These are phyloP conservation scores for Citeromyces matritensis DNA, from an alignment of 805 yeast species.

Conservation along the genomic window DNA sequence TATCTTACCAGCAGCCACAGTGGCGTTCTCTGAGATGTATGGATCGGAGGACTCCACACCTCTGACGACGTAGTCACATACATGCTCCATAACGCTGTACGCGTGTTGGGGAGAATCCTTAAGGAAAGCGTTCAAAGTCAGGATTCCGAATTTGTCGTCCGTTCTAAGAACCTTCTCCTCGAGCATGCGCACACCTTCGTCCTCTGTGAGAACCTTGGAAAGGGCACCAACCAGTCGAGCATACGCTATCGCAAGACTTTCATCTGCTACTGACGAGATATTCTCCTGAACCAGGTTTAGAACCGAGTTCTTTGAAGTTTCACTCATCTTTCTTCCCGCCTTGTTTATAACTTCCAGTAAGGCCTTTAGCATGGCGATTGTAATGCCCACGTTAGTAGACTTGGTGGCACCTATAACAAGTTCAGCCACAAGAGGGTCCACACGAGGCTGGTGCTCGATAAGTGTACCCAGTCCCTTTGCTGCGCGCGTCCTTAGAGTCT, in stretches of 20 bases:
- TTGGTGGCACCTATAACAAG: conserved; percentile 61
- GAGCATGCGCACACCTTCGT: conserved; percentile 49
- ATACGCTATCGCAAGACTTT: conserved; percentile 55
- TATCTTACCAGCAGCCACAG: conserved; percentile 71
- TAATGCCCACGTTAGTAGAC: conserved; percentile 55
- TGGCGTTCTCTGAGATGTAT: conserved; percentile 60
- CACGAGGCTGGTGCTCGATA: conserved; percentile 81
- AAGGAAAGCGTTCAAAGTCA: conserved; percentile 68
- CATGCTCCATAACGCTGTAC: conserved; percentile 11
- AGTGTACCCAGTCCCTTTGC: conserved; percentile 82
- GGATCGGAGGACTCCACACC: conserved; percentile 37
- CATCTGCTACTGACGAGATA: conserved; percentile 27
- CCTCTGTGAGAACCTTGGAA: conserved; percentile 46
- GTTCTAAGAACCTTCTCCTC: conserved; percentile 36
- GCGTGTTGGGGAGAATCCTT: conserved; percentile 54
- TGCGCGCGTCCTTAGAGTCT: conserved; percentile 64
- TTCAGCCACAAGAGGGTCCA: conserved; percentile 84
- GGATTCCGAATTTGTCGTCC: conserved; percentile 36
- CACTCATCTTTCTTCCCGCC: conserved; percentile 70
- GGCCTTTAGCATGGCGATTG: conserved; percentile 76
- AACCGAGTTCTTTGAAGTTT: conserved; percentile 52
- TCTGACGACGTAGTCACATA: conserved; percentile 33
- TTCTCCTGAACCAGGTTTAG: conserved; percentile 65
- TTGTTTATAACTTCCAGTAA: conserved; percentile 66
- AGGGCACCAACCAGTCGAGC: conserved; percentile 71